phyloP scores from a whole-genome alignment of 179 eudicot species.

The Spergularia azorica region DNA sequence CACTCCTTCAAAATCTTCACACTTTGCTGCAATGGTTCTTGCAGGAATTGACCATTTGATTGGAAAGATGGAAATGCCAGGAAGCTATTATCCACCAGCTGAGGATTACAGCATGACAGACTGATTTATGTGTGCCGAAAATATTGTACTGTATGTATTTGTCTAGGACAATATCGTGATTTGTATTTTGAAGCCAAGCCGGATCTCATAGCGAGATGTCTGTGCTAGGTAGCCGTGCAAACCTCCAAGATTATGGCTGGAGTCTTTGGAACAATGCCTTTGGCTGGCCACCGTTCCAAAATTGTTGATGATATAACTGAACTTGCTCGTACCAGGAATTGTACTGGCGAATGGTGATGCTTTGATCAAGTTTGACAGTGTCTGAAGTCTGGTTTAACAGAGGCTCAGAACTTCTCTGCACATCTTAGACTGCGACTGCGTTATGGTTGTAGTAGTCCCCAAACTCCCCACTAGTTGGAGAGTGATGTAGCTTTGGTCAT shows the following conservation, averaged over 20 bases:
- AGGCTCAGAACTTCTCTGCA: constrained; percentile 2
- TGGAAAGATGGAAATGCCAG: constrained; percentile 76
- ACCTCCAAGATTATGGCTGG: constrained; percentile 9
- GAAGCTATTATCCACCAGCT: constrained; percentile 59
- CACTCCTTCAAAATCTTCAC: not conserved
- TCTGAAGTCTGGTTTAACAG: constrained; percentile 12
- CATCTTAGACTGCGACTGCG: not conserved
- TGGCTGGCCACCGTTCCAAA: constrained; percentile 5
- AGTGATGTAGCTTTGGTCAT: constrained; percentile 25
- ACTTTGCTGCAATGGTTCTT: constrained; percentile 11
- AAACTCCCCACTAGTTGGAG: constrained; percentile 5
- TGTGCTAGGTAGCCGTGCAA: constrained; percentile 43
- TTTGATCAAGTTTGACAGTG: constrained; percentile 14
- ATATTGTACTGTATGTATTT: not conserved
- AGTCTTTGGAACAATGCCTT: constrained; percentile 15
- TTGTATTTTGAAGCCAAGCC: constrained; percentile 45
- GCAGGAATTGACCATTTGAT: constrained; percentile 83
- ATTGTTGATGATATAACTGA: constrained; percentile 15
- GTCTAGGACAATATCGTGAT: not conserved
- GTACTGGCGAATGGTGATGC: constrained; percentile 17
- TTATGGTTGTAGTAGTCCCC: not conserved
- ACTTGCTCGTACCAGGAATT: not conserved
- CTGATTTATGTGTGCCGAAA: constrained; percentile 18
- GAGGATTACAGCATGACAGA: constrained; percentile 63
- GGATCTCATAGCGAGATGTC: constrained; percentile 42